These are phyloP conservation scores for Huntiella moniliformis DNA, from an alignment of 2,329 filamentous ascomycete species.

Conservation along the genomic window DNA sequence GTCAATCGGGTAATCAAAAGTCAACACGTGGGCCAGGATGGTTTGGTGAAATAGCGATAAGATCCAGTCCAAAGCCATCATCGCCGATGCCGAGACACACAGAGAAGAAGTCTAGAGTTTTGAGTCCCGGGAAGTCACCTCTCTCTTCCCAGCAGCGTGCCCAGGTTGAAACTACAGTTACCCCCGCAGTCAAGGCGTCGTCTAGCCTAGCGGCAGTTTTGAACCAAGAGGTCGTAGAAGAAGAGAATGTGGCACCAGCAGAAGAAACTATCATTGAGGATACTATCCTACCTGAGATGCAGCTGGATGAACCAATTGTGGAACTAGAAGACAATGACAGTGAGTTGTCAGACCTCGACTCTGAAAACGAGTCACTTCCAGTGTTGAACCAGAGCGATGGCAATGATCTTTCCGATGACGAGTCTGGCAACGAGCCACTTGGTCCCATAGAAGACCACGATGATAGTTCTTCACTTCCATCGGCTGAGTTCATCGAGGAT, in stretches of 20 bases:
- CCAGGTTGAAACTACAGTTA: background rate
- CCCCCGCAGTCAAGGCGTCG: background rate
- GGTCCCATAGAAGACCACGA: background rate
- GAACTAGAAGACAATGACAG: too few species aligned
- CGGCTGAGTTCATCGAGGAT: too few species aligned
- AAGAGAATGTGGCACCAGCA: background rate
- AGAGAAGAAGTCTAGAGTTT: background rate
- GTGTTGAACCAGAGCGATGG: too few species aligned
- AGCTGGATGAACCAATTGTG: too few species aligned
- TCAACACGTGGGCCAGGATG: background rate
- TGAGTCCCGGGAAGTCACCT: background rate
- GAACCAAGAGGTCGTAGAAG: background rate
- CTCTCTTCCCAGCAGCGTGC: background rate
- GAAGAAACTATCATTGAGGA: slow-evolving; percentile 5
- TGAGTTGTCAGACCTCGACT: too few species aligned
- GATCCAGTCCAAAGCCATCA: slow-evolving; percentile 1
- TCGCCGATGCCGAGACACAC: background rate
- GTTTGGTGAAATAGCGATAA: slow-evolving; percentile 9
- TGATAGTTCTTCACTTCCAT: background rate
- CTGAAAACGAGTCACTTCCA: too few species aligned
- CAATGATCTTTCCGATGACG: background rate
- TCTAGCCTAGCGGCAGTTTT: background rate
- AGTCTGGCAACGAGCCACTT: background rate
- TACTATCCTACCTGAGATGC: background rate
- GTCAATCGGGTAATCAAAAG: too few species aligned